phyloP scores from a whole-genome alignment of 257 asterid genomes.

The Coffea canephora region DNA sequence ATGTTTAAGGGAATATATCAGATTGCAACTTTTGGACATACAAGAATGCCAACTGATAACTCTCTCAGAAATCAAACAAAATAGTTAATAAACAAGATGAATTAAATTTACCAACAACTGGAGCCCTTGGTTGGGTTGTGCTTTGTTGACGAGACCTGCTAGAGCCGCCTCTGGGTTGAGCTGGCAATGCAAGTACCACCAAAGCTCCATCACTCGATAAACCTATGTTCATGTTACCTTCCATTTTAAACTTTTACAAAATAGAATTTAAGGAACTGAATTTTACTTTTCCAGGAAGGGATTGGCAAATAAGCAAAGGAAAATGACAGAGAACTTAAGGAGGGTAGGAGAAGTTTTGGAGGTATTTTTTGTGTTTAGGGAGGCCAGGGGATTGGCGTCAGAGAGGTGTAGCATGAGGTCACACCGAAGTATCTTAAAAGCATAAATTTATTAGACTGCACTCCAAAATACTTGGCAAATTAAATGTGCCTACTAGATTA shows the following conservation, averaged over 20 bases:
- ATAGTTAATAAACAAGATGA: background rate
- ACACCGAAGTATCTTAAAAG: background rate
- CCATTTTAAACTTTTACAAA: background rate
- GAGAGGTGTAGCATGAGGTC: background rate
- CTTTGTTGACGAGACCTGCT: background rate
- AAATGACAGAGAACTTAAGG: background rate
- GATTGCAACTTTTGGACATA: background rate
- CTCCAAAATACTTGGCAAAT: background rate
- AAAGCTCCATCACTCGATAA: background rate
- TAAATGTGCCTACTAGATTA: background rate
- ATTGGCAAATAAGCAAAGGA: background rate
- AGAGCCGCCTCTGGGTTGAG: background rate
- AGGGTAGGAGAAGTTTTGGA: background rate
- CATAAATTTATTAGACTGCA: background rate
- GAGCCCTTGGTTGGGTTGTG: background rate
- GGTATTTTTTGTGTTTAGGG: background rate
- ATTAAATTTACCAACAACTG: background rate
- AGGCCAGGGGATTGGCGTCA: background rate
- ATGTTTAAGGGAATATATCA: background rate
- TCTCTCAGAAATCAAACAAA: background rate
- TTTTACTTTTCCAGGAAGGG: background rate
- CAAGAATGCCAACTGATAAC: background rate
- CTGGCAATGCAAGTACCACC: constrained; percentile 1
- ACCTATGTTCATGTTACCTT: background rate
- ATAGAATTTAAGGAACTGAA: background rate